Evolutionary conservation across 2,329 filamentous ascomycete genomes (phyloP).

Genomic region (Monilinia fructicola): DNA sequence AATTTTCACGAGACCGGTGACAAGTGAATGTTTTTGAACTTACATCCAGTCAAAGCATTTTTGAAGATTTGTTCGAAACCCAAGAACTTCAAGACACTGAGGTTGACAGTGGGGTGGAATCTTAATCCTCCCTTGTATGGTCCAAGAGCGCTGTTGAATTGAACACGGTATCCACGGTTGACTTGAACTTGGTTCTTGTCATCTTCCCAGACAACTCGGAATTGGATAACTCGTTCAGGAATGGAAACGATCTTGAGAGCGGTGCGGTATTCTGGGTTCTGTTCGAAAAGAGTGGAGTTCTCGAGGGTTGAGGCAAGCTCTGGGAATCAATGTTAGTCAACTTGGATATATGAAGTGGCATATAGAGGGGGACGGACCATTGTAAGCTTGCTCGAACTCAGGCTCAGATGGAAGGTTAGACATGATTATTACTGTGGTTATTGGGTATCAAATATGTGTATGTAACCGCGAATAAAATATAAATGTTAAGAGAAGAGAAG

Average conservation of each 20-base stretch:
- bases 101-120: slow-evolving; percentile 86
- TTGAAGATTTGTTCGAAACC: slow-evolving; percentile 99
- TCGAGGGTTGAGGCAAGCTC: slow-evolving; percentile 95
- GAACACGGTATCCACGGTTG: slow-evolving; percentile 93
- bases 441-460: slow-evolving; percentile 14
- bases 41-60: slow-evolving; percentile 94
- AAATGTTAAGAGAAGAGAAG: neutral
- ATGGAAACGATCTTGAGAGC: slow-evolving; percentile 85
- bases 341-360: neutral
- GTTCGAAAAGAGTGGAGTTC: slow-evolving; percentile 86
- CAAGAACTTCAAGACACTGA: slow-evolving; percentile 88
- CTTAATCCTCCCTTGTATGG: slow-evolving; percentile 98
- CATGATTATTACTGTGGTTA: slow-evolving; percentile 50
- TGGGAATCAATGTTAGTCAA: slow-evolving; percentile 43
- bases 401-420: slow-evolving; percentile 85
- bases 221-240: slow-evolving; percentile 94
- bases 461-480: neutral
- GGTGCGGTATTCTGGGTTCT: slow-evolving; percentile 91
- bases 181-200: slow-evolving; percentile 86
- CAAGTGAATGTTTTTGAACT: slow-evolving; percentile 45
- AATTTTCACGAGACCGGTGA: neutral
- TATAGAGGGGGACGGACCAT: slow-evolving; percentile 55
- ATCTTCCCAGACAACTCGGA: slow-evolving; percentile 96
- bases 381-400: slow-evolving; percentile 98
- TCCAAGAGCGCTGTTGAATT: slow-evolving; percentile 97